Conservation (phyloP, 345 rosid genomes). For the Gossypium herbaceum region DNA sequence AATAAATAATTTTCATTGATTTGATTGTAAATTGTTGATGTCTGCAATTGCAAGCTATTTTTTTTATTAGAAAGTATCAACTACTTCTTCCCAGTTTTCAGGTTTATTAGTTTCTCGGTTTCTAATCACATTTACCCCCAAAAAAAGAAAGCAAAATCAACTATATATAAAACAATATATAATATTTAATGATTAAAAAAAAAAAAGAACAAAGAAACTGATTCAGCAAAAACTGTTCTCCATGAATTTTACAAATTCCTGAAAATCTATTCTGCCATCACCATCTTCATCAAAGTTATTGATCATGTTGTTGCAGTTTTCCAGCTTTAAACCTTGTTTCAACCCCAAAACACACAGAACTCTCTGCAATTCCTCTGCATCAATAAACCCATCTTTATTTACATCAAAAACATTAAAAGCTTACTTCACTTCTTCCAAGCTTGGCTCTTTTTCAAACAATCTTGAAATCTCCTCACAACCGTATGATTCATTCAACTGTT, state of each 20-base stretch:
- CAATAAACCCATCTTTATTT: slow-evolving; percentile 74
- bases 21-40: neutral
- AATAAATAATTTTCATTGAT: neutral
- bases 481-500: slow-evolving; percentile 29
- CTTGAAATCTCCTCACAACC: slow-evolving; percentile 37
- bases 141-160: too few species aligned
- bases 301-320: slow-evolving; percentile 65
- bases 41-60: neutral
- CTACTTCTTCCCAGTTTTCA: neutral
- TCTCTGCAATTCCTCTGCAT: slow-evolving; percentile 67
- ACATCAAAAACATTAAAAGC: slow-evolving; percentile 79
- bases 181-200: neutral
- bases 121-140: neutral
- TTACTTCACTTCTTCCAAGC: slow-evolving; percentile 68
- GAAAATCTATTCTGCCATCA: slow-evolving; percentile 64
- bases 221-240: slow-evolving; percentile 49
- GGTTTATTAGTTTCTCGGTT: neutral
- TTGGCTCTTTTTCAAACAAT: slow-evolving; percentile 79
- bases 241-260: slow-evolving; percentile 70
- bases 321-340: slow-evolving; percentile 38
- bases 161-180: neutral
- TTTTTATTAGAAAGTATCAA: neutral
- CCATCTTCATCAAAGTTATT: slow-evolving; percentile 45
- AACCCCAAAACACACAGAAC: slow-evolving; percentile 50
- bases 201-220: neutral